These are phyloP conservation scores for Pneumocystis jirovecii DNA, from an alignment of 1,139 yeast genomes.

Conservation along the genomic window DNA sequence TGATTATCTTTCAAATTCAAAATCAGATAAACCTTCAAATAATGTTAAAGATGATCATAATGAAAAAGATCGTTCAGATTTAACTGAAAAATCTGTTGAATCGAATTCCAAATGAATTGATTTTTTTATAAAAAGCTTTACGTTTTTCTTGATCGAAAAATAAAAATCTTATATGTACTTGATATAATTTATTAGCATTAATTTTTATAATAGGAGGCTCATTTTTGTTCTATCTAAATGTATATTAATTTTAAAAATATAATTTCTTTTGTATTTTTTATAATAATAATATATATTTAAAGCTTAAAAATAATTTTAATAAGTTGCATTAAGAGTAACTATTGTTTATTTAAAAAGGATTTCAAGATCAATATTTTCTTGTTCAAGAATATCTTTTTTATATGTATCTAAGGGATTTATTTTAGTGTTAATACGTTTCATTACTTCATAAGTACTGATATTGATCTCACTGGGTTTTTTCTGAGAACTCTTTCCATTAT, in stretches of 20 bases:
- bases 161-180: background rate
- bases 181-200: background rate
- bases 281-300: background rate
- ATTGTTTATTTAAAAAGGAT: background rate
- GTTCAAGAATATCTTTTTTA: background rate
- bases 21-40: background rate
- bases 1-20: background rate
- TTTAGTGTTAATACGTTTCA: background rate
- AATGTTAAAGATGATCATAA: background rate
- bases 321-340: background rate
- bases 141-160: background rate
- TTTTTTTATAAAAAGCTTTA: background rate
- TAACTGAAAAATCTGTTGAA: background rate
- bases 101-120: background rate
- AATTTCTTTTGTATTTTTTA: background rate
- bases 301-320: background rate
- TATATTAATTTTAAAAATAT: background rate
- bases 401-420: background rate
- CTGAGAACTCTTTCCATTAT: background rate
- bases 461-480: background rate
- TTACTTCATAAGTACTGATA: background rate
- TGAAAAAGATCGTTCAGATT: background rate
- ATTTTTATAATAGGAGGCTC: background rate
- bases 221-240: background rate
- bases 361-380: background rate